phyloP scores from a whole-genome alignment of 2,329 filamentous ascomycete genomes.

The Grosmannia serpens region DNA sequence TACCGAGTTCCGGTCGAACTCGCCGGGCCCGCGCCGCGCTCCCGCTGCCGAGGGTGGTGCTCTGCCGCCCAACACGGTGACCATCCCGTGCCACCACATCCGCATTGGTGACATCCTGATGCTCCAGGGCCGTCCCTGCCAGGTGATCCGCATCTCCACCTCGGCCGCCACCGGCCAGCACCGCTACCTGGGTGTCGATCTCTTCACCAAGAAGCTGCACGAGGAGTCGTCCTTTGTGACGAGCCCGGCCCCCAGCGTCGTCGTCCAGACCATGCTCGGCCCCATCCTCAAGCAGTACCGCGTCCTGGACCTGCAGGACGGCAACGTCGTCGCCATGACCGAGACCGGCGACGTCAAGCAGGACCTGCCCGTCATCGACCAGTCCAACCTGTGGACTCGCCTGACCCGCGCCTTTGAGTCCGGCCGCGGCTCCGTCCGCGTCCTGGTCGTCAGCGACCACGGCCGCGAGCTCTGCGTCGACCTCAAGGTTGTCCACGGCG shows the following conservation, averaged over 20 bases:
- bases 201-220: constrained; percentile 99
- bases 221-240: constrained; percentile 98
- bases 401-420: constrained; percentile 77
- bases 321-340: constrained; percentile 83
- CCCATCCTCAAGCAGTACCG: constrained; percentile 99
- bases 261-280: constrained; percentile 98
- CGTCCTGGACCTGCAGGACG: constrained; percentile 91
- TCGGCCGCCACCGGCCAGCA: constrained; percentile 97
- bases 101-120: constrained; percentile 97
- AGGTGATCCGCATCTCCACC: constrained; percentile 99
- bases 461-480: constrained; percentile 93
- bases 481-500: constrained; percentile 94
- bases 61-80: constrained; percentile 67
- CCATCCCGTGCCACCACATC: constrained; percentile 99
- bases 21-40: constrained; percentile 21
- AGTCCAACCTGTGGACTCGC: constrained; percentile 77
- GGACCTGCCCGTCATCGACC: constrained; percentile 82
- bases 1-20: constrained; percentile 33
- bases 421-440: constrained; percentile 85
- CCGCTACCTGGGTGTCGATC: constrained; percentile 98
- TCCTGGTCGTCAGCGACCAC: constrained; percentile 88
- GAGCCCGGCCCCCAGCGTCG: constrained; percentile 90
- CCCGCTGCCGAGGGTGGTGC: constrained; percentile 18
- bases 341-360: constrained; percentile 99
- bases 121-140: constrained; percentile 96